Evolutionary conservation across 306 rosid genomes (phyloP).

Genomic region (Ziziphus jujuba): DNA sequence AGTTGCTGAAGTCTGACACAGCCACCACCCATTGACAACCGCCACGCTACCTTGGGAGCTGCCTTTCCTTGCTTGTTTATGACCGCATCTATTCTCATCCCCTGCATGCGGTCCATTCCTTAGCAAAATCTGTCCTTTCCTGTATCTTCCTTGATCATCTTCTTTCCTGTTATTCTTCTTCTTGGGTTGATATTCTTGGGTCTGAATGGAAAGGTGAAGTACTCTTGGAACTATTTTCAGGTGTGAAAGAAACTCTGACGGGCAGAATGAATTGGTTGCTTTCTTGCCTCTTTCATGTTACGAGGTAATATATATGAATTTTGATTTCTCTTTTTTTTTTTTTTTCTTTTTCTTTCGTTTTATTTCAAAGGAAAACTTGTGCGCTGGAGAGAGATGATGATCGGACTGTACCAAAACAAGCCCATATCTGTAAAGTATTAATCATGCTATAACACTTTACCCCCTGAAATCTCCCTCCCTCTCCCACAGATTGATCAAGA

Average conservation of each 20-base stretch:
- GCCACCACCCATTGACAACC: conserved; percentile 41
- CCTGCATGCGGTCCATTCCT: conserved; percentile 14
- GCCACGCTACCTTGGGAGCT: conserved; percentile 24
- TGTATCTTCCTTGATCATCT: background rate
- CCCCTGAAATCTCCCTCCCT: background rate
- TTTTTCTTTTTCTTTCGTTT: background rate
- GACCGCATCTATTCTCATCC: conserved; percentile 17
- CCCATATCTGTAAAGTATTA: conserved; percentile 1
- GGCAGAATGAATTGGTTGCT: too few relatives aligned
- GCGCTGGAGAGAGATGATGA: background rate
- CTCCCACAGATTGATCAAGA: conserved; percentile 12
- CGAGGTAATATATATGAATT: background rate
- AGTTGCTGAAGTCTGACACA: conserved; percentile 33
- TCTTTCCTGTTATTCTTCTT: background rate
- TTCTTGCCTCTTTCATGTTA: background rate
- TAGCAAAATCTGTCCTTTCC: background rate
- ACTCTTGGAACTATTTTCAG: background rate
- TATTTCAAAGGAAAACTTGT: too few relatives aligned
- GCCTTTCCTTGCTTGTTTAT: conserved; percentile 7
- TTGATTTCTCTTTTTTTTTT: background rate
- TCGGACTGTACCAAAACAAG: conserved; percentile 6
- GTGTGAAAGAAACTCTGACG: too few relatives aligned
- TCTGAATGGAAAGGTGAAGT: background rate
- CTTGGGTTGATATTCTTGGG: background rate
- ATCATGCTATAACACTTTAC: too few relatives aligned